Evolutionary conservation across 495 filamentous ascomycete species (phyloP).

Genomic region (Pyrenopolyporus hunteri): DNA sequence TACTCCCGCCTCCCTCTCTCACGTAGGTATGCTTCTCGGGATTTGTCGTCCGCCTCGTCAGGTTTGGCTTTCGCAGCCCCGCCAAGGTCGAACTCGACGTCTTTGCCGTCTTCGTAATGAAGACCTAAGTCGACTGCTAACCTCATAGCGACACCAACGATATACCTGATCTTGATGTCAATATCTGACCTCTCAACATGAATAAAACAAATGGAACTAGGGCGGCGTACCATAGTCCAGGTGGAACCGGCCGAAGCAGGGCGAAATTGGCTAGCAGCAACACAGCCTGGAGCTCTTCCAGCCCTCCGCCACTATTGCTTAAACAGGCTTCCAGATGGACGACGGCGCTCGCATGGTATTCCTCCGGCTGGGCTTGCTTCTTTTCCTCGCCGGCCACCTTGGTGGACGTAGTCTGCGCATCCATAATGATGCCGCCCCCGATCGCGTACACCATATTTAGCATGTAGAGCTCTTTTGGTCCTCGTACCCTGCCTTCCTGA

Average conservation of each 20-base stretch:
- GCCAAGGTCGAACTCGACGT: conserved; percentile 57
- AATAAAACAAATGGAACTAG: background rate
- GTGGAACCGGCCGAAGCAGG: conserved; percentile 85
- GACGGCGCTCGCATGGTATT: conserved; percentile 94
- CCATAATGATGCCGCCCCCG: conserved; percentile 89
- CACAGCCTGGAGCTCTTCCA: conserved; percentile 93
- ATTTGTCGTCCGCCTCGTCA: conserved; percentile 39
- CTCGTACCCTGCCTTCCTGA: conserved; percentile 69
- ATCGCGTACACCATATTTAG: conserved; percentile 99
- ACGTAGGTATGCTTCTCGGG: conserved; percentile 39
- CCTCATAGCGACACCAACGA: conserved; percentile 89
- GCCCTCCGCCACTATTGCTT: conserved; percentile 73
- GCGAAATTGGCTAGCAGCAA: conserved; percentile 90
- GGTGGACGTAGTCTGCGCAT: conserved; percentile 48
- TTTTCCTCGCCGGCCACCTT: conserved; percentile 45
- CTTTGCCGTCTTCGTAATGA: conserved; percentile 88
- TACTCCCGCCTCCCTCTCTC: conserved; percentile 82
- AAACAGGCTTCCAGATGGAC: conserved; percentile 89
- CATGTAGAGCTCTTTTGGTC: conserved; percentile 84
- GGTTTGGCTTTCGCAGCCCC: conserved; percentile 10
- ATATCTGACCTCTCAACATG: background rate
- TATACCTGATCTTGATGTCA: conserved; percentile 63
- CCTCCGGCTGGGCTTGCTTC: conserved; percentile 84
- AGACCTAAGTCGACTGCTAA: conserved; percentile 90
- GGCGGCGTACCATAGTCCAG: conserved; percentile 73